A percentile compares a stretch with the other conserved stretches of the same genome.
These are phyloP conservation scores for Arabidopsis hybrid DNA, from an alignment of 441 rosid species.

Conservation along the genomic window DNA sequence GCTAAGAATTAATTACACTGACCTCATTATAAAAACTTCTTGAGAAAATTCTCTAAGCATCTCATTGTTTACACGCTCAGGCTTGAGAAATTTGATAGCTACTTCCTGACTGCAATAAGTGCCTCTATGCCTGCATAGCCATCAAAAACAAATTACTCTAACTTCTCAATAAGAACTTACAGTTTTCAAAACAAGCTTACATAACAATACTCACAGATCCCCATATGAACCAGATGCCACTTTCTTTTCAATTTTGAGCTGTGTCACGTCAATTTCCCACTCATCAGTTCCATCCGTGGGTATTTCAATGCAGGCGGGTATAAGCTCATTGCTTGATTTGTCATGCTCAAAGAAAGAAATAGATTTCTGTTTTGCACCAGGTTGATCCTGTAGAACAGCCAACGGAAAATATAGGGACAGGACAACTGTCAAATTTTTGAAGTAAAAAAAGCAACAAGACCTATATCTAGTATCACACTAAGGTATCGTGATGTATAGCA, in stretches of 20 bases:
- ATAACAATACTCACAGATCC: constrained; percentile 78
- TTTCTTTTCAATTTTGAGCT: constrained; percentile 73
- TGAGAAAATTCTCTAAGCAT: constrained; percentile 88
- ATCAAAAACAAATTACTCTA: constrained; percentile 9
- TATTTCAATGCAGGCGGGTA: constrained; percentile 74
- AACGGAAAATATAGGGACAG: constrained; percentile 3
- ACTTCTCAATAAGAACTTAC: constrained; percentile 9
- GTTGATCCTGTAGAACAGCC: constrained; percentile 64
- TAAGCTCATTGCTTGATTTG: constrained; percentile 51
- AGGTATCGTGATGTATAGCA: constrained; percentile 4
- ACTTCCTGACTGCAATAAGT: constrained; percentile 92
- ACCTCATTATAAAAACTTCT: constrained; percentile 97
- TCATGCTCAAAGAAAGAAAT: constrained; percentile 54
- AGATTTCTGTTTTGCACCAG: constrained; percentile 52
- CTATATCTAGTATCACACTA: not conserved
- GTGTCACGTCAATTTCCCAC: constrained; percentile 89
- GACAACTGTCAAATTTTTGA: constrained; percentile 20
- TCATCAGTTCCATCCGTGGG: constrained; percentile 92
- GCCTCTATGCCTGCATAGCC: constrained; percentile 79
- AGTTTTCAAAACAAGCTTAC: constrained; percentile 14
- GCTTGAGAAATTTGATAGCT: constrained; percentile 88
- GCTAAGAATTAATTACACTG: constrained; percentile 42
- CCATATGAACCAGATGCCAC: constrained; percentile 92
- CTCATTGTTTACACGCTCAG: constrained; percentile 72
- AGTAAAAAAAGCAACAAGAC: constrained; percentile 7